Percentiles rank a stretch among this genome's conserved stretches.
phyloP scores from a whole-genome alignment of 2,329 filamentous ascomycete species.

The Aureobasidium sp. region DNA sequence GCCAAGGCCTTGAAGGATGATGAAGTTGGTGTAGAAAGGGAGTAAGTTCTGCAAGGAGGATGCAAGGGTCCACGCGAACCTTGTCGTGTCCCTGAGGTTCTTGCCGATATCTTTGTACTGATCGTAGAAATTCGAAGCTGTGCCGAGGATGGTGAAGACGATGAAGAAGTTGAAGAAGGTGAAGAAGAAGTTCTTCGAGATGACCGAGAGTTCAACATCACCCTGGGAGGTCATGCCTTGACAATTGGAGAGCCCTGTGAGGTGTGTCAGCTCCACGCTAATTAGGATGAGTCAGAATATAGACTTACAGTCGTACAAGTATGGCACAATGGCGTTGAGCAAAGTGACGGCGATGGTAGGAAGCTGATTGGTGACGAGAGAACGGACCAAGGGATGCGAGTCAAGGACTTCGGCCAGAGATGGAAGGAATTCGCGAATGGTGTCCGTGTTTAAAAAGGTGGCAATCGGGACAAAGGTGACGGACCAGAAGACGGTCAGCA shows the following conservation, averaged over 20 bases:
- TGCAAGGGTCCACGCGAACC: constrained; percentile 69
- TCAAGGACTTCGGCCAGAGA: constrained; percentile 60
- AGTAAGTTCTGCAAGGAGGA: constrained; percentile 65
- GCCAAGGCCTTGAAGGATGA: constrained; percentile 88
- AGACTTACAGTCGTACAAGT: constrained; percentile 70
- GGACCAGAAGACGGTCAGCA: constrained; percentile 85
- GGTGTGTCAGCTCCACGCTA: neutral
- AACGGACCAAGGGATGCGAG: constrained; percentile 61
- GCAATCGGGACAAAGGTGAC: constrained; percentile 73
- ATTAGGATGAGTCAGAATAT: neutral
- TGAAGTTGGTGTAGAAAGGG: constrained; percentile 86
- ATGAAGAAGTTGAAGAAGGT: constrained; percentile 99
- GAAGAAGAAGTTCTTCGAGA: constrained; percentile 99
- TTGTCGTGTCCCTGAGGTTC: constrained; percentile 69
- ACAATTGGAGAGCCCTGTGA: constrained; percentile 60
- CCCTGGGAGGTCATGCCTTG: constrained; percentile 95
- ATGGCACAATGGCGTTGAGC: constrained; percentile 83
- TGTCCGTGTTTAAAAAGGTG: constrained; percentile 71
- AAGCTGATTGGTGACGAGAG: constrained; percentile 78
- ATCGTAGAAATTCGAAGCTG: constrained; percentile 56
- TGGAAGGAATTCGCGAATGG: constrained; percentile 67
- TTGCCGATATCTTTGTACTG: constrained; percentile 56
- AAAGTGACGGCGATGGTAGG: constrained; percentile 81
- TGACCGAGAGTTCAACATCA: constrained; percentile 87
- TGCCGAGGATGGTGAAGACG: constrained; percentile 82